Base-by-base conservation (phyloP, 2,329 filamentous ascomycete species). In the Aspergillus pseudoterreus region DNA sequence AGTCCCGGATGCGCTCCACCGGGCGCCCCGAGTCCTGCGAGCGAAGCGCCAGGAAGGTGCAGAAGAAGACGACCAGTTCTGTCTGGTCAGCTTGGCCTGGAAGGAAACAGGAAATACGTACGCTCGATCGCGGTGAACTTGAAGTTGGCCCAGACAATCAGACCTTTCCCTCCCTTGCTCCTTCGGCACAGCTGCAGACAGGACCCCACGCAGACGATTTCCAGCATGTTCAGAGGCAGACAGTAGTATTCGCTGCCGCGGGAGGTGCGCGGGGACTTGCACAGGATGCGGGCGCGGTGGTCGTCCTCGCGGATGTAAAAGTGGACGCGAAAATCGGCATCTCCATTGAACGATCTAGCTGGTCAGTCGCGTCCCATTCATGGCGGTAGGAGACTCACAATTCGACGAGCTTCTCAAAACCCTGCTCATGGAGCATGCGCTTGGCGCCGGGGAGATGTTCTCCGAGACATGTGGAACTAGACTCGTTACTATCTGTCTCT, bases 61-160 rank as follows among this genome's bases (percentile, higher is more conserved):
- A 78, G 62, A 80, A 82, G 64, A 84, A 83, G 1, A 82, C 62
- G 3, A 81, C 78, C 75, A 84, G 78, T 44, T 73, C 78, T 81
- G 43, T 4, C 27, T 27, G 6, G 41, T 59, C 32, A 59, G 51
- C 21, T 2, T 19, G 10, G 10, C 4, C 22, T 6, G 19, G 6
- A n/a, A 24, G 35, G 33, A 32, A 4, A 14, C 9, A 48, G 1
- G 42, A 10, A 3, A 19, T 43, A 62, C 67, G 48, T 69, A 80
- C 80, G 71, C 64, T 84, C 82, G 50, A 82, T 78, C 4, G 76
- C 68, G 5, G 71, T 69, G 63, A 84, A 84, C 30, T 78, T 76
- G 11, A 84, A 65, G 47, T 72, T 75, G 2, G 78, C 75, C 81
- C 81, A 84, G 6, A 80, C 59, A 17, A 75, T 67, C 35, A 78